Evolutionary conservation across 202 grass and related monocot species (phyloP).

Genomic region (Dendrocalamus latiflorus): DNA sequence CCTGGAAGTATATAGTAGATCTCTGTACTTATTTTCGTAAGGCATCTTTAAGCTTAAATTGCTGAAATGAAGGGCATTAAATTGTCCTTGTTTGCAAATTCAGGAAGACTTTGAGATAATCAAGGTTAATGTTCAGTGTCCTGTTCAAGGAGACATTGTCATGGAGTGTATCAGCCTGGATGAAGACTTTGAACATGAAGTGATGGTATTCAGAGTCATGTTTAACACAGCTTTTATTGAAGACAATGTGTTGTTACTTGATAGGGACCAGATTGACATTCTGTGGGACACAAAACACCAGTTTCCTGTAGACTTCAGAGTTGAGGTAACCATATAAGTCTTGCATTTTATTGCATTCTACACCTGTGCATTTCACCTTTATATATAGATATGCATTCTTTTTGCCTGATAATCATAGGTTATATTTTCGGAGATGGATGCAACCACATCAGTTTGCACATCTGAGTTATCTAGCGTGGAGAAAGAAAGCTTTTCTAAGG

Average conservation of each 20-base stretch:
- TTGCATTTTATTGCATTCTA: background rate
- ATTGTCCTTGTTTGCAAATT: slow-evolving; percentile 15
- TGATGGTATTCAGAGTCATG: slow-evolving; percentile 55
- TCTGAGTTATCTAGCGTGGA: slow-evolving; percentile 18
- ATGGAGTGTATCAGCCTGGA: slow-evolving; percentile 53
- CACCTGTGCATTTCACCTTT: background rate
- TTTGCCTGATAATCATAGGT: slow-evolving; percentile 26
- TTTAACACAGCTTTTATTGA: slow-evolving; percentile 57
- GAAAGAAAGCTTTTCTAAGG: slow-evolving; percentile 34
- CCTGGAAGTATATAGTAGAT: background rate
- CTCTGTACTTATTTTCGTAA: background rate
- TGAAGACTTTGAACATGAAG: slow-evolving; percentile 51
- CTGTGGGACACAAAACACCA: slow-evolving; percentile 51
- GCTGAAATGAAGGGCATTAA: background rate
- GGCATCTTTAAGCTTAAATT: background rate
- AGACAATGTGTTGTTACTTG: slow-evolving; percentile 39
- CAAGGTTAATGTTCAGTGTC: slow-evolving; percentile 44
- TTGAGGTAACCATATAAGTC: slow-evolving; percentile 43
- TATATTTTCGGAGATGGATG: slow-evolving; percentile 48
- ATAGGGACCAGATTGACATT: slow-evolving; percentile 53
- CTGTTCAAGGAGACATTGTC: slow-evolving; percentile 54
- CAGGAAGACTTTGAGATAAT: slow-evolving; percentile 62
- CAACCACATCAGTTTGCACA: background rate
- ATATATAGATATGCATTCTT: background rate
- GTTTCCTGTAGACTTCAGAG: slow-evolving; percentile 57